Evolutionary conservation across 1,284 basidiomycete species (phyloP).

Genomic region (Porogramme epimiltina): DNA sequence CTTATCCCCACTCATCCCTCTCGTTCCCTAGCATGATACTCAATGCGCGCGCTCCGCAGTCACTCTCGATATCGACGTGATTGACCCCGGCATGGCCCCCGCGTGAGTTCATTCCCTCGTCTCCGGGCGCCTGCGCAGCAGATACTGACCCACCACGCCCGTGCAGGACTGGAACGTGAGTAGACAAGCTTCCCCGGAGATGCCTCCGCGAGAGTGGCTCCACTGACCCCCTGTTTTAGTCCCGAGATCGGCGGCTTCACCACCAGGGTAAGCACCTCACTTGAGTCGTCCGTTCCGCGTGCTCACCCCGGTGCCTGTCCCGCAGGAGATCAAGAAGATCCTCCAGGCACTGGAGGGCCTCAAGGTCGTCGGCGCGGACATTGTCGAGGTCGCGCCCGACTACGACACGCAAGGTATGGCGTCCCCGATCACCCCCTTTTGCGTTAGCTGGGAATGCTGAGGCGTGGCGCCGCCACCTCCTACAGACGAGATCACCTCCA

Average conservation of each 20-base stretch:
- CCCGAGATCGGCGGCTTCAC: slow-evolving; percentile 42
- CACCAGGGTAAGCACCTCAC: slow-evolving; percentile 30
- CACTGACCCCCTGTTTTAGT: slow-evolving; percentile 8
- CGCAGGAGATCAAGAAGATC: slow-evolving; percentile 34
- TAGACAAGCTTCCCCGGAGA: slow-evolving; percentile 12
- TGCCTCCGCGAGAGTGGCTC: too few relatives aligned
- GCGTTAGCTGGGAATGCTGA: too few relatives aligned
- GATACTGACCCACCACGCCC: not conserved
- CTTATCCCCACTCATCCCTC: not conserved
- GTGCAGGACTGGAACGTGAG: slow-evolving; percentile 39
- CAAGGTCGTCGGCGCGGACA: slow-evolving; percentile 42
- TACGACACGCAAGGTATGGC: slow-evolving; percentile 35
- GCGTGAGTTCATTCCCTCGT: slow-evolving; percentile 29
- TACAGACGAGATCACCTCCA: slow-evolving; percentile 36
- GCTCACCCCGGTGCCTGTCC: not conserved
- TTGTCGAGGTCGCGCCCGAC: slow-evolving; percentile 40
- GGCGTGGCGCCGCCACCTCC: too few relatives aligned
- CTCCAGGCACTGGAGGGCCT: slow-evolving; percentile 39
- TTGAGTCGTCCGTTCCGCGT: not conserved
- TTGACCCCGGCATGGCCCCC: slow-evolving; percentile 42
- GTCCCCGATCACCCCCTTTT: too few relatives aligned
- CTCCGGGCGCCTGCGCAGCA: not conserved
- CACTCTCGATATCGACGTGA: slow-evolving; percentile 36
- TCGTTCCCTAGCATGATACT: not conserved
- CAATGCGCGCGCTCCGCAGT: slow-evolving; percentile 18